These are phyloP conservation scores for Lactarius akahatsu DNA, from an alignment of 768 basidiomycete species.

Conservation along the genomic window DNA sequence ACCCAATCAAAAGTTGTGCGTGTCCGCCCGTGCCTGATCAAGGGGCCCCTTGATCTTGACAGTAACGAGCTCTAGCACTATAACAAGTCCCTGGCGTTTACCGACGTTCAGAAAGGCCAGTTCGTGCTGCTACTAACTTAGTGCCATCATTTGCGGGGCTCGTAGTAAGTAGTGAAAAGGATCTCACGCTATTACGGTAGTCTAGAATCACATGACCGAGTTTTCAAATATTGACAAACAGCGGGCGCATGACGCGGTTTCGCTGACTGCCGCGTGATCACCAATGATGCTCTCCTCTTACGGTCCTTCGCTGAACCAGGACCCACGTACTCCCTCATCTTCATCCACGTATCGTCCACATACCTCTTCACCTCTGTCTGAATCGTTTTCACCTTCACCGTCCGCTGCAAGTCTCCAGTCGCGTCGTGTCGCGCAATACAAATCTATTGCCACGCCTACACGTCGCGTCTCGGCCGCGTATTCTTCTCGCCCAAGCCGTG, in stretches of 20 bases:
- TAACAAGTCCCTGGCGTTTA: neutral
- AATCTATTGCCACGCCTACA: constrained; percentile 22
- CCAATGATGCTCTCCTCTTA: constrained; percentile 8
- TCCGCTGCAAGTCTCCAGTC: constrained; percentile 23
- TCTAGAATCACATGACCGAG: neutral
- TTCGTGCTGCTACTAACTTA: neutral
- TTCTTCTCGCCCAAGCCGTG: constrained; percentile 9
- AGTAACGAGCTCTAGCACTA: too few species aligned
- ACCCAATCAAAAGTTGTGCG: too few species aligned
- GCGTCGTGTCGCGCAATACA: constrained; percentile 28
- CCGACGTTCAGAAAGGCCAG: neutral
- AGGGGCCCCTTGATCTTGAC: too few species aligned
- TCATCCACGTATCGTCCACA: constrained; percentile 20
- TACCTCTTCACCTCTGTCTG: constrained; percentile 26
- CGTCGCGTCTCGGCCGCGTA: constrained; percentile 24
- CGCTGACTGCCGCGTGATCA: neutral
- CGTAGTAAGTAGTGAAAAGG: too few species aligned
- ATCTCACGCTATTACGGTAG: neutral
- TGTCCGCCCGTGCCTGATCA: too few species aligned
- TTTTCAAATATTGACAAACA: neutral
- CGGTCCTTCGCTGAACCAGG: neutral
- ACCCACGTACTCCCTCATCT: constrained; percentile 25
- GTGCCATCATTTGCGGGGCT: too few species aligned
- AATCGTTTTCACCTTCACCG: constrained; percentile 22
- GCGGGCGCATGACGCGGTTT: neutral